Evolutionary conservation across 495 filamentous ascomycete genomes (phyloP).

Genomic region (Hamigera avellanea): DNA sequence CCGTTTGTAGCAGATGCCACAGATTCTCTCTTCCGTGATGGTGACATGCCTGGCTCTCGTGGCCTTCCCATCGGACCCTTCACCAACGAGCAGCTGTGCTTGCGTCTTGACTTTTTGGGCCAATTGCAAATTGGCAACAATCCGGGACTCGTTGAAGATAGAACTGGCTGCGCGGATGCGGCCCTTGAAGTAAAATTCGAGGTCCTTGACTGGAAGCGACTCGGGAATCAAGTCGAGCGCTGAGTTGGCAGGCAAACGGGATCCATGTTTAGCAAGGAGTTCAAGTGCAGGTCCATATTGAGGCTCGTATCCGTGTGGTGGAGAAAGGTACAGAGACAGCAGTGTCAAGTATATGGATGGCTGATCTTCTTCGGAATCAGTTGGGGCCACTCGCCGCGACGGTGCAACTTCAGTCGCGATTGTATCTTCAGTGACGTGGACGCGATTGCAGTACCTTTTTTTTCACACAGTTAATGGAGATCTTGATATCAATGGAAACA

Average conservation of each 20-base stretch:
- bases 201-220: constrained; percentile 58
- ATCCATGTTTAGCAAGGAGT: constrained; percentile 84
- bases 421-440: constrained; percentile 50
- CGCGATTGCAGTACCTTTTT: constrained; percentile 74
- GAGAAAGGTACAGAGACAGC: constrained; percentile 79
- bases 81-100: constrained; percentile 54
- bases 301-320: constrained; percentile 59
- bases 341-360: constrained; percentile 84
- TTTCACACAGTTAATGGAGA: not conserved
- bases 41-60: constrained; percentile 63
- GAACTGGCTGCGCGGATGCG: constrained; percentile 81
- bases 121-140: constrained; percentile 63
- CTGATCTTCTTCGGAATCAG: constrained; percentile 43
- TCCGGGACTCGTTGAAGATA: constrained; percentile 60
- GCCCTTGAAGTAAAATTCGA: constrained; percentile 86
- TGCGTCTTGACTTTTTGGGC: constrained; percentile 63
- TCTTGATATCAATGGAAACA: not conserved
- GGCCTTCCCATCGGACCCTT: constrained; percentile 38
- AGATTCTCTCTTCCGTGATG: constrained; percentile 76
- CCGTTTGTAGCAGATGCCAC: constrained; percentile 83
- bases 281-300: constrained; percentile 71
- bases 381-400: constrained; percentile 21
- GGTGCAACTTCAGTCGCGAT: constrained; percentile 21
- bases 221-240: constrained; percentile 81
- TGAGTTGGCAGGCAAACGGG: constrained; percentile 74